These are phyloP conservation scores for Saccharomyces pastorianus DNA, from an alignment of 1,139 yeast species.

Conservation along the genomic window DNA sequence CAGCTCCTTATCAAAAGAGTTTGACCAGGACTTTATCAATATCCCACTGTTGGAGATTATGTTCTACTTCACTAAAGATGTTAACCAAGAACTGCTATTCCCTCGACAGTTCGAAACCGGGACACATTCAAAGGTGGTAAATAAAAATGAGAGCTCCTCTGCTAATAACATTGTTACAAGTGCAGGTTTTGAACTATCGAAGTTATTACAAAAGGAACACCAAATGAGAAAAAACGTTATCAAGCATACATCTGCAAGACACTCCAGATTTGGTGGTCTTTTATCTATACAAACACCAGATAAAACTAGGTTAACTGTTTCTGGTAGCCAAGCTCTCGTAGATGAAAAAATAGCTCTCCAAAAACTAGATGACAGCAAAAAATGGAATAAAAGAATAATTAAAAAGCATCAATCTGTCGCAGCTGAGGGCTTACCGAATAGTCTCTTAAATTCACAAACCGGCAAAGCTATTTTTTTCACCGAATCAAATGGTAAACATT, in stretches of 20 bases:
- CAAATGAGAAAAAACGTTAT: constrained; percentile 44
- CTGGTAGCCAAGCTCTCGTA: constrained; percentile 65
- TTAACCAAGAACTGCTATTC: constrained; percentile 33
- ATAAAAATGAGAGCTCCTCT: background rate
- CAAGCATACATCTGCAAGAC: constrained; percentile 59
- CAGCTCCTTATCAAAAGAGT: constrained; percentile 55
- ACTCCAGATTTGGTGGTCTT: constrained; percentile 85
- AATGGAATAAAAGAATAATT: constrained; percentile 47
- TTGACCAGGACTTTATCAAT: constrained; percentile 54
- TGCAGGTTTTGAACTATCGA: constrained; percentile 39
- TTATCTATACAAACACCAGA: constrained; percentile 57
- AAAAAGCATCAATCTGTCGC: constrained; percentile 41
- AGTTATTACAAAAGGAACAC: constrained; percentile 51
- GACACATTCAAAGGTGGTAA: background rate
- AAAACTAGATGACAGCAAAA: constrained; percentile 57
- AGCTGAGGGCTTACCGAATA: constrained; percentile 31
- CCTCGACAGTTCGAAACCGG: background rate
- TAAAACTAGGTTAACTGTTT: constrained; percentile 53
- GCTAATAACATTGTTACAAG: constrained; percentile 5
- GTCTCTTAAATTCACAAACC: constrained; percentile 23
- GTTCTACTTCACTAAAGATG: constrained; percentile 52
- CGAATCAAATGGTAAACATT: constrained; percentile 30
- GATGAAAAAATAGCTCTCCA: constrained; percentile 44
- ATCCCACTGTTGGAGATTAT: constrained; percentile 62
- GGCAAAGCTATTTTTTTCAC: constrained; percentile 32